Percentiles rank a stretch among this genome's conserved stretches.
phyloP scores from a whole-genome alignment of 2,329 filamentous ascomycete genomes.

The Colletotrichum lentis region DNA sequence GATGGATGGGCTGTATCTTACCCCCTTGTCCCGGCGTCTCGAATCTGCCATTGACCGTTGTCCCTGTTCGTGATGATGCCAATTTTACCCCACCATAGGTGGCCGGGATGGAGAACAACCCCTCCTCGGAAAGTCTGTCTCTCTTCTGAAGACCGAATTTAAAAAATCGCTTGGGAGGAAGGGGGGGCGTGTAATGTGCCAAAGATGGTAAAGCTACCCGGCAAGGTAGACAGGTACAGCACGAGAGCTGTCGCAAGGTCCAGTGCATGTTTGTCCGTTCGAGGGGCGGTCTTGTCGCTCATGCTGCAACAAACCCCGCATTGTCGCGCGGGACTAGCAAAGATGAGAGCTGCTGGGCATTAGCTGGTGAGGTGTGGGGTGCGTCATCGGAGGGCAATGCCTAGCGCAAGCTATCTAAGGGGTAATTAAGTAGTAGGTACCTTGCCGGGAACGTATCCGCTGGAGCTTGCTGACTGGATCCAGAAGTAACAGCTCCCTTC shows the following conservation, averaged over 20 bases:
- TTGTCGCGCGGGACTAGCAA: constrained; percentile 33
- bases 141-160: background rate
- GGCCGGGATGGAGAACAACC: constrained; percentile 4
- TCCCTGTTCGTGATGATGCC: constrained; percentile 33
- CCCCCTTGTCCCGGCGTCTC: background rate
- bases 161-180: too few species aligned
- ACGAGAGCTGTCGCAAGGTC: background rate
- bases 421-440: background rate
- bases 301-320: constrained; percentile 34
- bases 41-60: constrained; percentile 34
- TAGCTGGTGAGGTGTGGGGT: constrained; percentile 20
- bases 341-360: constrained; percentile 13
- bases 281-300: constrained; percentile 31
- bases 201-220: constrained; percentile 22
- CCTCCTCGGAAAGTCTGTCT: constrained; percentile 1
- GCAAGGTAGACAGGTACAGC: constrained; percentile 11
- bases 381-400: constrained; percentile 28
- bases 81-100: constrained; percentile 28
- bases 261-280: constrained; percentile 7
- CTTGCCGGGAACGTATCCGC: constrained; percentile 1
- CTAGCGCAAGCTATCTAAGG: background rate
- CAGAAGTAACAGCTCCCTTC: constrained; percentile 23
- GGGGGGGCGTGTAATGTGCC: constrained; percentile 23
- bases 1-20: constrained; percentile 2
- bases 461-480: constrained; percentile 1